Evolutionary conservation across 805 yeast species (phyloP), one percentile per base, ranked within the genome.

Genomic region (Yarrowia hollandica): DNA sequence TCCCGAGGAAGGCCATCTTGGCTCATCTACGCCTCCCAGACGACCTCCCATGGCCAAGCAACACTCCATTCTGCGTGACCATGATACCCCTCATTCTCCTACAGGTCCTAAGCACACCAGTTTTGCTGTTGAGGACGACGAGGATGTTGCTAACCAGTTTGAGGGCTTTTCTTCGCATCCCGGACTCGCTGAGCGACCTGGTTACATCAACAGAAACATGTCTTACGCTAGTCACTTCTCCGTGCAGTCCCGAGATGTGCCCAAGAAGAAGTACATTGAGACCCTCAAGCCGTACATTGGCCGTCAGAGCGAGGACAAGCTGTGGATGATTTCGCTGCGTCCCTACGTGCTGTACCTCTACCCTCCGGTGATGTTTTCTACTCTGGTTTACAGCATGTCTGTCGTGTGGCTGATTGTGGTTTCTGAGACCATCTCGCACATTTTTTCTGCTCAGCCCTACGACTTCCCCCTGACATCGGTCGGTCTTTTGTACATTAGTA

Each of bases 331-430:
- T 6, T 77, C 80, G 11, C 62, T 80, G 16, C 71, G 87, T 39
- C 87, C 87, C 1, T 75, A 82, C 61, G 74, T 77, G 22, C 73
- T 83, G 5, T 65, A 71, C 23, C 56, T 65, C 5, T 83, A 82
- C 66, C 85, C 86, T 0, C 71, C 80, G 1, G 72, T 83, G 15
- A 65, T 80, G 4, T 83, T 75, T 65, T 79, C 83, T 0, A 72
- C 85, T 1, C 65, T 82, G 8, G 67, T 80, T 2, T 82, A 83
- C 66, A 72, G 83, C 0, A 71, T 82, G 56, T 81, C 85, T 14
- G 84, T 83, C 18, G 84, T 82, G 16, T 83, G 86, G 86, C 76
- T 83, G 44, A 82, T 83, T 66, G 79, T 82, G 26, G 78, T 83
- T 44, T 80, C 85, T 1, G 86, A 82, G 64, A 75, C 82, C 0